A percentile compares a stretch with the other conserved stretches of the same genome.
Conservation (phyloP, 306 rosid genomes). For the Corylus americana region DNA sequence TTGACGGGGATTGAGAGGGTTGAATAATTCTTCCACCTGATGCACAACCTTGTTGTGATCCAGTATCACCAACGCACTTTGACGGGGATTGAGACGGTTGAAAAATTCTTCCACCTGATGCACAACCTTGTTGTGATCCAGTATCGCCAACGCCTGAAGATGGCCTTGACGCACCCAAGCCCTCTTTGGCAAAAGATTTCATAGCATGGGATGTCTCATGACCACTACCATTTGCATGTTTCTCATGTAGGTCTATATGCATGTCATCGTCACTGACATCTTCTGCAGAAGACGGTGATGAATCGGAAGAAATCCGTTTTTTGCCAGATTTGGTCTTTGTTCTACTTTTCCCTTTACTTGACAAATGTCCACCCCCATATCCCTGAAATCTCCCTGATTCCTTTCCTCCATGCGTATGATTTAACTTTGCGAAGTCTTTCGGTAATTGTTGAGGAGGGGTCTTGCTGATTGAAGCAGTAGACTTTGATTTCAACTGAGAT, state of each 20-base stretch:
- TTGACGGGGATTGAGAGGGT: slow-evolving; percentile 31
- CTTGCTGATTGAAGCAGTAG: slow-evolving; percentile 42
- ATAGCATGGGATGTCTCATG: slow-evolving; percentile 25
- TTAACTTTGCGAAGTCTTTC: slow-evolving; percentile 24
- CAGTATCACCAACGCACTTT: slow-evolving; percentile 25
- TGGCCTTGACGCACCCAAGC: slow-evolving; percentile 2
- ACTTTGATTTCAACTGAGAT: slow-evolving; percentile 39
- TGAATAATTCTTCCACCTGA: slow-evolving; percentile 33
- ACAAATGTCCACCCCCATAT: slow-evolving; percentile 23
- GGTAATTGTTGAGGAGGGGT: slow-evolving; percentile 30
- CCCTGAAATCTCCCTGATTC: slow-evolving; percentile 36
- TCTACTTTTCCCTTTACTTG: slow-evolving; percentile 26
- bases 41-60: slow-evolving; percentile 31
- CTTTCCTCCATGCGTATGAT: slow-evolving; percentile 35
- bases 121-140: slow-evolving; percentile 29
- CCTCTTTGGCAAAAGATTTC: slow-evolving; percentile 32
- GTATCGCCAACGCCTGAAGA: slow-evolving; percentile 33
- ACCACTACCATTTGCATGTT: slow-evolving; percentile 35
- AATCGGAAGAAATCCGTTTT: slow-evolving; percentile 34
- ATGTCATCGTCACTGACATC: slow-evolving; percentile 37
- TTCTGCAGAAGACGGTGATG: slow-evolving; percentile 39
- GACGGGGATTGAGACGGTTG: background rate
- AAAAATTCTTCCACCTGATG: slow-evolving; percentile 37
- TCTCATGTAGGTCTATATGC: slow-evolving; percentile 25
- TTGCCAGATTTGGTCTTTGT: slow-evolving; percentile 28